Percentiles rank a stretch among this genome's conserved stretches.
Conservation (phyloP, 2,329 filamentous ascomycete genomes). For the Ceratocystis variospora region DNA sequence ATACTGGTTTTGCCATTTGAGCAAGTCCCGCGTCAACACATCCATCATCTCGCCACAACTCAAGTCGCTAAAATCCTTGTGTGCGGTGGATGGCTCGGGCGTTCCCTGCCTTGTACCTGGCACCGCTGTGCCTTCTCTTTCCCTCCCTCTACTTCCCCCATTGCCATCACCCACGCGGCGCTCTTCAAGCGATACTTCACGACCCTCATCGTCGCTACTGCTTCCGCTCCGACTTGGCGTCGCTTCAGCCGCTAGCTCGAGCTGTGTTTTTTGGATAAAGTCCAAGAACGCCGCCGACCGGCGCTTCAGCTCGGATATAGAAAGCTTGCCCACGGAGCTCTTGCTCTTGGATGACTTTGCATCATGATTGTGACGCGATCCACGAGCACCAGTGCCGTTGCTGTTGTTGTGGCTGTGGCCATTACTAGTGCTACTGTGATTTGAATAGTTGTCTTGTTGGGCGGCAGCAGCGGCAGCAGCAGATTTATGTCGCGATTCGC, state of each 20-base stretch:
- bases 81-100: constrained; percentile 11
- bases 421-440: constrained; percentile 22
- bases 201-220: constrained; percentile 28
- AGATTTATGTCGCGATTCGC: constrained; percentile 25
- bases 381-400: constrained; percentile 28
- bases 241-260: constrained; percentile 63
- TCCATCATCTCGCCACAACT: constrained; percentile 86
- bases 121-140: not conserved
- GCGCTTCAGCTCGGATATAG: constrained; percentile 77
- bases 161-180: not conserved
- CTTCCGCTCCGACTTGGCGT: constrained; percentile 26
- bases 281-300: constrained; percentile 74
- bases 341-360: constrained; percentile 32
- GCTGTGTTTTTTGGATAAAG: constrained; percentile 77
- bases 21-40: constrained; percentile 60
- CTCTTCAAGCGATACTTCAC: constrained; percentile 25
- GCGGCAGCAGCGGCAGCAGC: not conserved
- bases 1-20: constrained; percentile 73
- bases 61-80: constrained; percentile 56
- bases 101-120: not conserved
- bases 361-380: not conserved
- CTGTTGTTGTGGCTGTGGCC: constrained; percentile 32
- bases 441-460: not conserved
- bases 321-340: constrained; percentile 52
- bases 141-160: no score